Evolutionary conservation across 441 rosid genomes (phyloP).

Genomic region (Flueggea neowawraea): DNA sequence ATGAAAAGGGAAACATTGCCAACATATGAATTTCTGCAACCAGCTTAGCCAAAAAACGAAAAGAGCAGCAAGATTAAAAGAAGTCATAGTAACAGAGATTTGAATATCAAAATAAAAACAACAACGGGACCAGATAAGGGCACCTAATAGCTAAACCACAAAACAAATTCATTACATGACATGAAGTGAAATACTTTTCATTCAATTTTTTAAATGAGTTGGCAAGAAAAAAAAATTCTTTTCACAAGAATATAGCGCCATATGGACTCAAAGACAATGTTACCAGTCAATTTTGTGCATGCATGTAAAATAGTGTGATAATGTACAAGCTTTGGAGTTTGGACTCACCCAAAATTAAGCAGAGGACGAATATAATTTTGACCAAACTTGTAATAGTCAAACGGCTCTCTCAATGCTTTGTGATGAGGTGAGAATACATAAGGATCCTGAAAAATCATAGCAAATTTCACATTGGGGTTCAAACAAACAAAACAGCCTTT

Average conservation of each 20-base stretch:
- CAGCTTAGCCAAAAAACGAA: slow-evolving; percentile 4
- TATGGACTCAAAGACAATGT: no score
- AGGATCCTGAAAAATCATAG: slow-evolving; percentile 59
- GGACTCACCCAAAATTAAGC: slow-evolving; percentile 77
- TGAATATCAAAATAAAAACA: neutral
- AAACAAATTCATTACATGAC: no score
- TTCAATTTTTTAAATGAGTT: no score
- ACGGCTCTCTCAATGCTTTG: slow-evolving; percentile 85
- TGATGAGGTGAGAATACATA: slow-evolving; percentile 79
- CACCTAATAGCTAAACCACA: no score
- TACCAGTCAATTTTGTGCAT: no score
- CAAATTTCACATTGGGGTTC: slow-evolving; percentile 24
- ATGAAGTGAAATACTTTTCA: no score
- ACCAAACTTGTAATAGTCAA: slow-evolving; percentile 93
- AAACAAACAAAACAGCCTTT: slow-evolving; percentile 10
- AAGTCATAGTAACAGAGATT: neutral
- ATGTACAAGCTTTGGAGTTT: neutral
- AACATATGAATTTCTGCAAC: slow-evolving; percentile 76
- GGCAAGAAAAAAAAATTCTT: no score
- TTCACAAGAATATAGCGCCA: no score
- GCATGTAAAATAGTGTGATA: neutral
- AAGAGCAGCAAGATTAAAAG: neutral
- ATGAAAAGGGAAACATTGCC: slow-evolving; percentile 71
- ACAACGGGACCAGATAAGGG: no score
- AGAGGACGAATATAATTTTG: slow-evolving; percentile 90